Base-by-base conservation (phyloP, 805 yeast genomes). In the Metschnikowia noctiluminum region DNA sequence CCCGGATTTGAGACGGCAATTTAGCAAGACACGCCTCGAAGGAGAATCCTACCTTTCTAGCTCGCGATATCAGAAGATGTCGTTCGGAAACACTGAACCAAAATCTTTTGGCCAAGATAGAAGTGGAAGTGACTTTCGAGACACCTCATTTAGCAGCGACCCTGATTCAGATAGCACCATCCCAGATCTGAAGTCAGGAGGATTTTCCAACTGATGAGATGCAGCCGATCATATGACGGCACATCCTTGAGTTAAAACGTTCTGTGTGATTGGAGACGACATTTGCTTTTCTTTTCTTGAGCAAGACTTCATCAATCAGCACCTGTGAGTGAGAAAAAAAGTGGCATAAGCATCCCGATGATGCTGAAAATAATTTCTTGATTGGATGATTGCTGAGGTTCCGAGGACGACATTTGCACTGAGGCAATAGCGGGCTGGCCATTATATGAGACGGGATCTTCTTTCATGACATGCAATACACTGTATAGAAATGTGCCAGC, bases 401-500 rank as follows among this genome's bases (percentile, higher is more conserved):
- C 54, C 16, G 45, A 45, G 8, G 49, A 40, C 35, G 47, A 35
- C 43, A 41, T 41, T 21, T 51, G 54, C 7, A 48, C 39, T 26
- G 49, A 51, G 8, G 50, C 54, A 26, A 51, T 45, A 21, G 47
- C 45, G 12, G 46, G 42, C 32, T 40, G 41, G 8, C n/a, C 10
- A n/a, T 31, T 16, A 10, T 26, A 30, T n/a, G 42, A 8, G 21
- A 39, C 48, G 6, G 52, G 32, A 26, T 38, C 51, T 32, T 76
- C 79, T 43, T 70, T 65, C 69, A 83, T 72, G 3, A 85, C 79
- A 58, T 86, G 88, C 54, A 81, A 71, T 10, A 89, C 87, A 34
- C 87, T 88, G 57, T 77, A 87, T 27, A 85, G 61, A 58, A 87
- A 86, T 0, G 89, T 82, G 8, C 94, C 94, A 8, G 86, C 88